phyloP scores from a whole-genome alignment of 768 basidiomycete genomes.

The Leccinellum rugosiceps region DNA sequence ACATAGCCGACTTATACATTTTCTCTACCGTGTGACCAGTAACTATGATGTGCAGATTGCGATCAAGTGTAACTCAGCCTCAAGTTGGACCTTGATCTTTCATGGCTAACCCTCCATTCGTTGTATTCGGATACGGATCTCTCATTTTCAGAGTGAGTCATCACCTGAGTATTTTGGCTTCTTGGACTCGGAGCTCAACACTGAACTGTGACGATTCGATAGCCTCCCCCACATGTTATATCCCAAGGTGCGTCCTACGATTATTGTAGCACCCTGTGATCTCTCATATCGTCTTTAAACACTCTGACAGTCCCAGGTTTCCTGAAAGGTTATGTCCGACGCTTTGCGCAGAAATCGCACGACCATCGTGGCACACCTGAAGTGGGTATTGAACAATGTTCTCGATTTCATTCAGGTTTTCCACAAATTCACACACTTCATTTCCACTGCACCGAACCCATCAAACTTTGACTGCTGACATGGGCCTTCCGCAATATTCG shows the following conservation, averaged over 20 bases:
- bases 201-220: not conserved
- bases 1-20: too few relatives aligned
- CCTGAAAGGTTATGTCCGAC: slow-evolving; percentile 84
- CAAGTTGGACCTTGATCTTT: not conserved
- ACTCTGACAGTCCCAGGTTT: slow-evolving; percentile 62
- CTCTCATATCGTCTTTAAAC: not conserved
- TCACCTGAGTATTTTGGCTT: not conserved
- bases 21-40: not conserved
- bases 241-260: slow-evolving; percentile 47
- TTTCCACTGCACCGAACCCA: not conserved
- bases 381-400: slow-evolving; percentile 34
- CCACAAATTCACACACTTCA: not conserved
- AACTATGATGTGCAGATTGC: not conserved
- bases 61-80: not conserved
- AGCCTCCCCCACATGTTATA: slow-evolving; percentile 84
- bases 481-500: not conserved
- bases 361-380: slow-evolving; percentile 92
- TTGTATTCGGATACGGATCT: slow-evolving; percentile 92
- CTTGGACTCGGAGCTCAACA: not conserved
- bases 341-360: slow-evolving; percentile 89
- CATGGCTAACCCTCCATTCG: slow-evolving; percentile 41
- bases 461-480: not conserved
- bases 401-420: not conserved
- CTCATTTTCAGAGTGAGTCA: slow-evolving; percentile 76
- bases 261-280: not conserved